These are phyloP conservation scores for Ophiocordyceps australis DNA, from an alignment of 2,329 filamentous ascomycete genomes.

Conservation along the genomic window DNA sequence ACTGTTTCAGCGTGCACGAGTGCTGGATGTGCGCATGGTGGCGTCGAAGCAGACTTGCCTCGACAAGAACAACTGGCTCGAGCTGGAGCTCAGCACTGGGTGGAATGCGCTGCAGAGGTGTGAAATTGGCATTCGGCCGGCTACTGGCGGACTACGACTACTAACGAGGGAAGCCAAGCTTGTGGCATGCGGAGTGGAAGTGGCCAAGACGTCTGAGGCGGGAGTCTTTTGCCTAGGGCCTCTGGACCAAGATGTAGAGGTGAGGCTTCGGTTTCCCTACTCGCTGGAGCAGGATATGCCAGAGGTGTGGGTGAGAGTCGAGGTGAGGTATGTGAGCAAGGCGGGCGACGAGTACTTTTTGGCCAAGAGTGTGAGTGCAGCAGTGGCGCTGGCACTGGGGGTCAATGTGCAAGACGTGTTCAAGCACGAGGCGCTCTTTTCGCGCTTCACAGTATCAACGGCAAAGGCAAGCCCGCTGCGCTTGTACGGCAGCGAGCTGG, in stretches of 20 bases:
- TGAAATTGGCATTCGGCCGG: slow-evolving; percentile 42
- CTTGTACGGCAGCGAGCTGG: slow-evolving; percentile 51
- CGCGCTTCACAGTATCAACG: slow-evolving; percentile 78
- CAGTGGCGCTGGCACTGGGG: slow-evolving; percentile 64
- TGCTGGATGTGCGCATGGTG: slow-evolving; percentile 49
- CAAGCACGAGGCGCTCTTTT: slow-evolving; percentile 66
- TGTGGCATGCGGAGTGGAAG: slow-evolving; percentile 19
- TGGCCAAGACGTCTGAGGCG: slow-evolving; percentile 30
- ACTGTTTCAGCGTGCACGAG: slow-evolving; percentile 53
- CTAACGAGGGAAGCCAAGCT: slow-evolving; percentile 41
- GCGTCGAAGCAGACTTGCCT: slow-evolving; percentile 59
- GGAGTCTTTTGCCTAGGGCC: slow-evolving; percentile 31
- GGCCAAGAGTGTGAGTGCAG: slow-evolving; percentile 37
- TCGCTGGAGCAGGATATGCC: slow-evolving; percentile 61
- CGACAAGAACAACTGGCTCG: slow-evolving; percentile 59
- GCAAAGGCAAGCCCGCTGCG: slow-evolving; percentile 58
- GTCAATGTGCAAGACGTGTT: slow-evolving; percentile 97
- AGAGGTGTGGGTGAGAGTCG: slow-evolving; percentile 56
- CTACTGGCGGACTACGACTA: slow-evolving; percentile 46
- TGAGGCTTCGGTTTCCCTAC: slow-evolving; percentile 59
- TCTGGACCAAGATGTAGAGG: slow-evolving; percentile 22
- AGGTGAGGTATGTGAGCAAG: slow-evolving; percentile 54
- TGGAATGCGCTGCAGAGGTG: slow-evolving; percentile 49
- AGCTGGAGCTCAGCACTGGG: slow-evolving; percentile 54
- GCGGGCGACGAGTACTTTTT: slow-evolving; percentile 27